phyloP scores from a whole-genome alignment of 2,329 filamentous ascomycete species.

The Colletotrichum simmondsii region DNA sequence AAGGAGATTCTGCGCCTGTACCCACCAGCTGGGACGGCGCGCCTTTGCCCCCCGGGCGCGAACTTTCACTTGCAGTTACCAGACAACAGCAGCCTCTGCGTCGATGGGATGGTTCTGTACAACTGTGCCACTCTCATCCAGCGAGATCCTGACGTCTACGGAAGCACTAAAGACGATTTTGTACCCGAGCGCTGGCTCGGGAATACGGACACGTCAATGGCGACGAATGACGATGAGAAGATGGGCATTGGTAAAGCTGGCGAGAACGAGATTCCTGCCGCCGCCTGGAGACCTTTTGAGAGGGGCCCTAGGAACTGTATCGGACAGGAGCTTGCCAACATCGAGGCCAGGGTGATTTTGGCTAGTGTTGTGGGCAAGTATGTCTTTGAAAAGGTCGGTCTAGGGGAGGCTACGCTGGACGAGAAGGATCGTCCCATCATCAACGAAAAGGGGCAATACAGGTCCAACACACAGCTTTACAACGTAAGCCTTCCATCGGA shows the following conservation, averaged over 20 bases:
- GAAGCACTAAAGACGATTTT: constrained; percentile 47
- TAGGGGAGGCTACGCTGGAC: constrained; percentile 32
- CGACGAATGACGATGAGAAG: constrained; percentile 33
- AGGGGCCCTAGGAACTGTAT: constrained; percentile 64
- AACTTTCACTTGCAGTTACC: constrained; percentile 43
- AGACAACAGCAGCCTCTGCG: constrained; percentile 40
- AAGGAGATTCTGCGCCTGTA: constrained; percentile 50
- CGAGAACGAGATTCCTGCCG: constrained; percentile 37
- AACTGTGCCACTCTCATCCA: constrained; percentile 47
- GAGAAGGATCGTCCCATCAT: constrained; percentile 27
- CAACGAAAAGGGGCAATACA: constrained; percentile 33
- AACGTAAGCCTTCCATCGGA: constrained; percentile 20
- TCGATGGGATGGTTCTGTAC: constrained; percentile 50
- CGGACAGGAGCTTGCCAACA: constrained; percentile 64
- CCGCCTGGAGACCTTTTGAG: constrained; percentile 65
- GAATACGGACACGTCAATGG: constrained; percentile 40
- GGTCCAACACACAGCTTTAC: constrained; percentile 30
- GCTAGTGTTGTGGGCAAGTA: constrained; percentile 38
- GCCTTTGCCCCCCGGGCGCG: constrained; percentile 39
- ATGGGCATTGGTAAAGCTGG: neutral
- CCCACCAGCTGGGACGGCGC: constrained; percentile 46
- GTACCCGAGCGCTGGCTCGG: constrained; percentile 53
- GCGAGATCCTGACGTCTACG: constrained; percentile 46
- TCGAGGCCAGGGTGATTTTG: constrained; percentile 63
- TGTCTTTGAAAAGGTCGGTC: constrained; percentile 36